Conservation (phyloP, 2,329 filamentous ascomycete species). For the Monosporascus ibericus region DNA sequence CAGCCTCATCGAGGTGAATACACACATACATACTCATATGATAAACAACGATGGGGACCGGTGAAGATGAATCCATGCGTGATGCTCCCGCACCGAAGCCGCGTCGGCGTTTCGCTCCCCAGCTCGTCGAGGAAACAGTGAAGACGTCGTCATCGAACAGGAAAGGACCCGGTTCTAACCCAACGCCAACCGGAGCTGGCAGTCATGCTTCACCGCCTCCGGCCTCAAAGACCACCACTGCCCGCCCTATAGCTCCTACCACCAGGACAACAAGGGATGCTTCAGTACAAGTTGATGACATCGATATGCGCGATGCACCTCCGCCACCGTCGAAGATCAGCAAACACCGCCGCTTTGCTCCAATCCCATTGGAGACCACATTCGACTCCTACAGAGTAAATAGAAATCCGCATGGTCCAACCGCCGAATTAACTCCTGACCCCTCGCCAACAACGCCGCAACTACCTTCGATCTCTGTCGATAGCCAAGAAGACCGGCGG, state of each 20-base stretch:
- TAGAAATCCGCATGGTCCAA: conserved; percentile 38
- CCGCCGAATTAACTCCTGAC: conserved; percentile 52
- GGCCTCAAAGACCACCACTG: conserved; percentile 8
- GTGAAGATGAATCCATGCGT: conserved; percentile 20
- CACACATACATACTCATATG: not conserved
- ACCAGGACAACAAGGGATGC: conserved; percentile 20
- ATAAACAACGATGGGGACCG: conserved; percentile 16
- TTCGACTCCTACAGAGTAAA: conserved; percentile 51
- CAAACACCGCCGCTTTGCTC: conserved; percentile 51
- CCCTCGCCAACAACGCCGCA: conserved; percentile 45
- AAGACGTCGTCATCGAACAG: conserved; percentile 22
- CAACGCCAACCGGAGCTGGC: not conserved
- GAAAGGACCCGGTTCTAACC: conserved; percentile 1
- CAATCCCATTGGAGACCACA: conserved; percentile 67
- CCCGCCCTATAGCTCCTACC: conserved; percentile 11
- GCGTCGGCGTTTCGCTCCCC: conserved; percentile 25
- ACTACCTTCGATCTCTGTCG: conserved; percentile 20
- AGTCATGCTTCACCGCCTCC: not conserved
- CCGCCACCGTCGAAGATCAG: conserved; percentile 7
- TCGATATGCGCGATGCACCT: conserved; percentile 19
- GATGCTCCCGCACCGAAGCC: conserved; percentile 21
- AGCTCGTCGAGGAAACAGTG: conserved; percentile 27
- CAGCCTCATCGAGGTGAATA: not conserved
- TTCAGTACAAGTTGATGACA: conserved; percentile 22
- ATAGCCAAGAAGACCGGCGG: conserved; percentile 15